phyloP scores from a whole-genome alignment of 2,329 filamentous ascomycete species.

The Fusarium denticulatum region DNA sequence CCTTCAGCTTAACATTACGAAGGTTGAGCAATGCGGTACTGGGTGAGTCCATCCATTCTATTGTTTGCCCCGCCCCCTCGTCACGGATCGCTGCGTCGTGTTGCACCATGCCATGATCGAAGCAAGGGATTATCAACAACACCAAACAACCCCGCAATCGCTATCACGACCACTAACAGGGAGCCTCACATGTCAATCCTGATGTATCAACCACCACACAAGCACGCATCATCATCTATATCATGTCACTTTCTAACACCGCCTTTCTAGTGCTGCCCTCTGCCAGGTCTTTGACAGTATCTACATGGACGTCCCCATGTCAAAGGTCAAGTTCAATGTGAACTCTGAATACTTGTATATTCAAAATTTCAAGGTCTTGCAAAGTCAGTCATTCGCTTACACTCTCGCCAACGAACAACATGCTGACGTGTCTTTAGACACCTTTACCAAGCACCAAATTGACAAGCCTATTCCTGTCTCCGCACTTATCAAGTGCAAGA shows the following conservation, averaged over 20 bases:
- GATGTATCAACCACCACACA: background rate
- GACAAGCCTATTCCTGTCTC: constrained; percentile 92
- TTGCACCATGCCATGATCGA: constrained; percentile 35
- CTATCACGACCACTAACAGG: background rate
- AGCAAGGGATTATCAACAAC: constrained; percentile 18
- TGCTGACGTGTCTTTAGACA: constrained; percentile 61
- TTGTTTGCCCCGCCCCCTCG: constrained; percentile 42
- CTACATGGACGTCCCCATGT: constrained; percentile 94
- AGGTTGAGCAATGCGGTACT: constrained; percentile 98
- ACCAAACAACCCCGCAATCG: constrained; percentile 27
- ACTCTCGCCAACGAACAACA: background rate
- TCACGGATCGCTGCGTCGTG: constrained; percentile 18
- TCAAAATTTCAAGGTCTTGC: constrained; percentile 97
- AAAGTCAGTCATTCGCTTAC: constrained; percentile 70
- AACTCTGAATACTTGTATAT: constrained; percentile 97
- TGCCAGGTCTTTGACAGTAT: constrained; percentile 99
- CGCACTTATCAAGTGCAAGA: constrained; percentile 94
- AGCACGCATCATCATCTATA: background rate
- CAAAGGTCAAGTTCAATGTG: constrained; percentile 96
- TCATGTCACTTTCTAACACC: constrained; percentile 21
- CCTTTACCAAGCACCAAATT: constrained; percentile 85
- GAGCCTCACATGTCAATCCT: background rate
- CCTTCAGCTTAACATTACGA: constrained; percentile 96
- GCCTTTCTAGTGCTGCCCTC: constrained; percentile 78
- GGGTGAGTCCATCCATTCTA: constrained; percentile 70